Percentiles rank a stretch among this genome's conserved stretches.
Conservation (phyloP, 352 stramenopile species). For the Thalassiosira hispida region DNA sequence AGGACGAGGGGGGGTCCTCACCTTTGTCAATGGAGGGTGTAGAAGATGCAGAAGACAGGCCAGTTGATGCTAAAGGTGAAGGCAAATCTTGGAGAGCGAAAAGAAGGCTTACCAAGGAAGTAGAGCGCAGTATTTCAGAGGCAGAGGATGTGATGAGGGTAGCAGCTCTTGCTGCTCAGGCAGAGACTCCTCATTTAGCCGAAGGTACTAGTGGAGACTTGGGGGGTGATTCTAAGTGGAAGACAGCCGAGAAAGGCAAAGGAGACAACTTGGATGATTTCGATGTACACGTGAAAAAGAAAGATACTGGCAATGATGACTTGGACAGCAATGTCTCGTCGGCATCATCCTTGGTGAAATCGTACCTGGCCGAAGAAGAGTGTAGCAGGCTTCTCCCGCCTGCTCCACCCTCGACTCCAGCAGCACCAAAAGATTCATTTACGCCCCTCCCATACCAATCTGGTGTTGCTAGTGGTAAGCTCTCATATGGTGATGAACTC, state of each 20-base stretch:
- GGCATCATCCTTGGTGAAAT: constrained; percentile 45
- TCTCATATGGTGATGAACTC: constrained; percentile 61
- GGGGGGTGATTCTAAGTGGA: background rate
- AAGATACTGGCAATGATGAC: constrained; percentile 31
- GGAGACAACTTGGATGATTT: constrained; percentile 23
- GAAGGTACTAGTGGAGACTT: background rate
- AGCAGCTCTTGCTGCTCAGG: constrained; percentile 20
- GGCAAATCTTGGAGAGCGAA: background rate
- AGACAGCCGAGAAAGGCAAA: constrained; percentile 6
- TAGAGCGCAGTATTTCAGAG: constrained; percentile 14
- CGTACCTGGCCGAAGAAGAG: constrained; percentile 33
- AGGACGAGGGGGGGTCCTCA: constrained; percentile 43
- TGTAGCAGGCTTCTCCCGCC: constrained; percentile 52
- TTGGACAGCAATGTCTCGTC: constrained; percentile 35
- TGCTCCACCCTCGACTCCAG: constrained; percentile 71
- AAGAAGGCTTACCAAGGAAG: constrained; percentile 19
- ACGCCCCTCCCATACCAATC: constrained; percentile 36
- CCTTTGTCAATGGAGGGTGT: constrained; percentile 21
- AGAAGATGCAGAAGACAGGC: background rate
- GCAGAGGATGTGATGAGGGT: constrained; percentile 41
- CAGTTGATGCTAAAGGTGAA: background rate
- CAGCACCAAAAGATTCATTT: constrained; percentile 42
- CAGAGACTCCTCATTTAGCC: constrained; percentile 6
- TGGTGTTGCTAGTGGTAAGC: constrained; percentile 42
- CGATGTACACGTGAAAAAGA: constrained; percentile 14